phyloP scores from a whole-genome alignment of 2,329 filamentous ascomycete species.

The Ophiostoma fasciatum region DNA sequence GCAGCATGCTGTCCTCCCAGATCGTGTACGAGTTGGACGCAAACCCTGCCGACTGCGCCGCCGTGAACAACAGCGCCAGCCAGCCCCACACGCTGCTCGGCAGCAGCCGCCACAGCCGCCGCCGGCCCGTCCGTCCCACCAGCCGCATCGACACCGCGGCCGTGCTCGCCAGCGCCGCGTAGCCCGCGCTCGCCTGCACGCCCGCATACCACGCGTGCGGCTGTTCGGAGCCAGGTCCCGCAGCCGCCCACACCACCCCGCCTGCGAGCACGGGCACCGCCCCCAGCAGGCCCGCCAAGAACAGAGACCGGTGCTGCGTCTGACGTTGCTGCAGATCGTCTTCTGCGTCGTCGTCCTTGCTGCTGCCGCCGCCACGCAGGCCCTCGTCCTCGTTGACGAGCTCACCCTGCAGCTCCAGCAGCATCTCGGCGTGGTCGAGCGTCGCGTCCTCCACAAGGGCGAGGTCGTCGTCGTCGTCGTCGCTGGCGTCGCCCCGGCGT shows the following conservation, averaged over 20 bases:
- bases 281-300: constrained; percentile 22
- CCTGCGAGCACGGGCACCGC: constrained; percentile 14
- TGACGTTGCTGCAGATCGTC: constrained; percentile 40
- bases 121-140: constrained; percentile 24
- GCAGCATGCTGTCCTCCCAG: constrained; percentile 90
- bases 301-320: constrained; percentile 23
- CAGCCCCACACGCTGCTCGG: constrained; percentile 81
- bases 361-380: constrained; percentile 16
- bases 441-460: constrained; percentile 36
- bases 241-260: constrained; percentile 1
- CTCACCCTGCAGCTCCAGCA: constrained; percentile 32
- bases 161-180: constrained; percentile 30
- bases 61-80: constrained; percentile 63
- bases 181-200: constrained; percentile 24
- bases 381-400: background rate
- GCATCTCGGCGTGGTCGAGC: constrained; percentile 43
- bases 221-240: constrained; percentile 13
- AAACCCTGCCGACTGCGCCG: constrained; percentile 85
- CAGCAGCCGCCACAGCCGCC: constrained; percentile 33
- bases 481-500: constrained; percentile 34
- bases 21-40: constrained; percentile 97
- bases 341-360: constrained; percentile 40
- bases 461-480: constrained; percentile 9
- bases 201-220: constrained; percentile 25
- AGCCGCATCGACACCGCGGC: constrained; percentile 26